Evolutionary conservation across 768 basidiomycete species (phyloP).

Genomic region (Gyrodon lividus): DNA sequence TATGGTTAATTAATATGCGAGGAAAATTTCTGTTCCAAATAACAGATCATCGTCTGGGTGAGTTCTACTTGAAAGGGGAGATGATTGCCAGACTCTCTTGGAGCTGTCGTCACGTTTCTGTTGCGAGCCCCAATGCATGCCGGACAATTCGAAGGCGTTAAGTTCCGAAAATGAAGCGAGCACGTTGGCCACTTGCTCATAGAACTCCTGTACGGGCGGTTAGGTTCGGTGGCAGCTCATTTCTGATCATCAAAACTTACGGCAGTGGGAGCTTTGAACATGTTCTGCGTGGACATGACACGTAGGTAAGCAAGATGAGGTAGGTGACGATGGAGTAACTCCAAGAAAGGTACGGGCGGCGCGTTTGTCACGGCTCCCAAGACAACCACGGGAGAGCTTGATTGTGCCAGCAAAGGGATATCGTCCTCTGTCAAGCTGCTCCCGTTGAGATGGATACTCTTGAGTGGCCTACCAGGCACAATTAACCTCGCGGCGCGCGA

Average conservation of each 20-base stretch:
- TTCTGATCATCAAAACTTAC: conserved; percentile 37
- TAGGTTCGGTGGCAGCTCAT: conserved; percentile 20
- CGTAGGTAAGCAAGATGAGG: conserved; percentile 64
- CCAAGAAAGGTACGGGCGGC: conserved; percentile 56
- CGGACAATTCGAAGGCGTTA: conserved; percentile 68
- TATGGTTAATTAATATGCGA: conserved; percentile 30
- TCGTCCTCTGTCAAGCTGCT: conserved; percentile 58
- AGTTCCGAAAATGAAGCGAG: conserved; percentile 62
- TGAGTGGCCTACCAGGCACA: conserved; percentile 65
- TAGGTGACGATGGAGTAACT: conserved; percentile 53
- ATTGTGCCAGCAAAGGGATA: conserved; percentile 47
- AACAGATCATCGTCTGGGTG: conserved; percentile 32
- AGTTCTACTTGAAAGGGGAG: conserved; percentile 38
- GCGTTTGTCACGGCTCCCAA: conserved; percentile 60
- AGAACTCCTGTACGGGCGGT: conserved; percentile 49
- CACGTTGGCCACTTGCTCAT: conserved; percentile 54
- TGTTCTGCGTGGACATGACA: conserved; percentile 55
- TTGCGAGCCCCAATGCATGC: conserved; percentile 72
- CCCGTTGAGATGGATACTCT: conserved; percentile 60
- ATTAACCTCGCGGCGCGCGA: conserved; percentile 51
- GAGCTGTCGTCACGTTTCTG: conserved; percentile 41
- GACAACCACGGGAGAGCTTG: conserved; percentile 51
- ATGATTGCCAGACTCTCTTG: conserved; percentile 54
- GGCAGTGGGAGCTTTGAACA: conserved; percentile 48
- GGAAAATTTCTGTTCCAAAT: conserved; percentile 27